phyloP scores from a whole-genome alignment of 2,329 filamentous ascomycete genomes.

The Raffaelea deltoideospora region DNA sequence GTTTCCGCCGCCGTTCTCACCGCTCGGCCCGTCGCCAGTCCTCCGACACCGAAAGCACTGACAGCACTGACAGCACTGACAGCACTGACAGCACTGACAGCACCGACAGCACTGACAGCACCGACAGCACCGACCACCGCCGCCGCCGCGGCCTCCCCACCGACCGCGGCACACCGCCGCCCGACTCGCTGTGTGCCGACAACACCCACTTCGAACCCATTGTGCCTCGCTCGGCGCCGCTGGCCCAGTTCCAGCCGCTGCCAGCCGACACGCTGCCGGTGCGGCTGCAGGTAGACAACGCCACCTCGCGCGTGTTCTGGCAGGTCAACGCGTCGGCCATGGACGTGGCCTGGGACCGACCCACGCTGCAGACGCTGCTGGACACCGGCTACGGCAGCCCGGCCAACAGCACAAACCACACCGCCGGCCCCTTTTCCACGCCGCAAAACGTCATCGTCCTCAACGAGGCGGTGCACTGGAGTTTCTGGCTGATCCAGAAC shows the following conservation, averaged over 20 bases:
- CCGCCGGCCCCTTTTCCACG: constrained; percentile 6
- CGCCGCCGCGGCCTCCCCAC: constrained; percentile 13
- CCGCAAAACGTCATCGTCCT: constrained; percentile 2
- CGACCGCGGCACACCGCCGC: constrained; percentile 13
- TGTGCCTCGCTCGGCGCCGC: constrained; percentile 7
- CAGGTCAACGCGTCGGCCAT: constrained; percentile 15
- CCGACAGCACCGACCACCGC: not conserved
- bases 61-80: too few relatives aligned
- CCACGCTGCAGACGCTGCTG: constrained; percentile 18
- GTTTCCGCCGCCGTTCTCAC: too few relatives aligned
- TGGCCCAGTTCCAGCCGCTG: constrained; percentile 5
- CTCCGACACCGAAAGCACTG: too few relatives aligned
- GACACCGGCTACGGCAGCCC: constrained; percentile 2
- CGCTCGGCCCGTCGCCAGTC: too few relatives aligned
- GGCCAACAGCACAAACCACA: not conserved
- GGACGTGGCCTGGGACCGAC: constrained; percentile 20
- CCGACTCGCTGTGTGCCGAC: constrained; percentile 9
- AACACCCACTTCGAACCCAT: constrained; percentile 9
- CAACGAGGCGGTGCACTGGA: constrained; percentile 12
- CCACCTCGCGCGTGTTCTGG: constrained; percentile 20
- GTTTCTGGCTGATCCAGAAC: constrained; percentile 18
- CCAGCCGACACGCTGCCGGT: constrained; percentile 7
- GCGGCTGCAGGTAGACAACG: constrained; percentile 8
- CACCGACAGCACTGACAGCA: not conserved
- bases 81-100: too few relatives aligned